Conservation (phyloP, 2,329 filamentous ascomycete genomes). For the Colletotrichum kahawae region DNA sequence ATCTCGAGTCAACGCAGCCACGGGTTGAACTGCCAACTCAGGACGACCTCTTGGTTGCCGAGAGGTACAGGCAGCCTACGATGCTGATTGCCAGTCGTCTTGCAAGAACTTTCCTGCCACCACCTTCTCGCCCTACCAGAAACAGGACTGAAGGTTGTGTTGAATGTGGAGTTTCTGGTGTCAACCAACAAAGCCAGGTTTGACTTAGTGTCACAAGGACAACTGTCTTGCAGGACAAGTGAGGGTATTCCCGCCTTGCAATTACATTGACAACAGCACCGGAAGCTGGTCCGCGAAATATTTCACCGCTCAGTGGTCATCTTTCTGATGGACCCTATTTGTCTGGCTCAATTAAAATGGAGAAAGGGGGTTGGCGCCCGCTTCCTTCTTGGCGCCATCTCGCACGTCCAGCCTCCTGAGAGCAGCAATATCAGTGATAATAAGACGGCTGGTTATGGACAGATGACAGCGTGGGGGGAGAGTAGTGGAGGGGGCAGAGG, state of each 20-base stretch:
- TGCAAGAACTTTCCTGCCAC: background rate
- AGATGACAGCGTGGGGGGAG: background rate
- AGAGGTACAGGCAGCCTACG: background rate
- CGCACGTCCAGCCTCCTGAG: background rate
- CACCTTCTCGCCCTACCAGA: background rate
- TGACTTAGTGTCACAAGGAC: background rate
- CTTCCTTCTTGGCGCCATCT: background rate
- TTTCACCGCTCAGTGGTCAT: background rate
- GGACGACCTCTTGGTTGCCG: background rate
- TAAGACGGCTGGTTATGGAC: background rate
- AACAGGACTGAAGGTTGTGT: background rate
- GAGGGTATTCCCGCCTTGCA: background rate
- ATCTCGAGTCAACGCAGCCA: background rate
- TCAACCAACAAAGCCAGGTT: background rate
- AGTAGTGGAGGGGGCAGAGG: background rate
- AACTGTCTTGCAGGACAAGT: background rate
- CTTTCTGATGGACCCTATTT: background rate
- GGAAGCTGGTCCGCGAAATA: background rate
- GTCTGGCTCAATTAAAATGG: background rate
- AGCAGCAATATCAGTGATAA: background rate
- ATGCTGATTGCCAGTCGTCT: background rate
- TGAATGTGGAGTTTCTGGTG: background rate
- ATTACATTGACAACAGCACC: background rate
- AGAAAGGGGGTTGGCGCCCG: slow-evolving; percentile 4
- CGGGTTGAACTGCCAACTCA: background rate